These are phyloP conservation scores for Maudiozyma saulgeensis DNA, from an alignment of 805 yeast species.

Conservation along the genomic window DNA sequence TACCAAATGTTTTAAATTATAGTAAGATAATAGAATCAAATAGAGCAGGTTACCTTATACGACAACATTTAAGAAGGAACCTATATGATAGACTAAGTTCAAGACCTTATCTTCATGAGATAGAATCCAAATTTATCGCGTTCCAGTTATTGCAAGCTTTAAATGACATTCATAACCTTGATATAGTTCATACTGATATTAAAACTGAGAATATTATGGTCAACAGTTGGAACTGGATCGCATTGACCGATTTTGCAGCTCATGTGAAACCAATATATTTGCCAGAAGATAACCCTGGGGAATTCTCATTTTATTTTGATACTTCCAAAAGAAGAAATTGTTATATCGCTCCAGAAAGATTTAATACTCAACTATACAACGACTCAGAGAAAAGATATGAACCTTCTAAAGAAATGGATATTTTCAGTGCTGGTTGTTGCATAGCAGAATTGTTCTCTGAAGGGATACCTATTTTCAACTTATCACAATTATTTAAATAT, in stretches of 20 bases:
- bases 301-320: slow-evolving; percentile 85
- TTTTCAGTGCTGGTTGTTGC: slow-evolving; percentile 77
- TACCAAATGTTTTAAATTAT: slow-evolving; percentile 63
- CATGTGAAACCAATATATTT: slow-evolving; percentile 67
- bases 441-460: slow-evolving; percentile 83
- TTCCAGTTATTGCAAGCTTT: slow-evolving; percentile 68
- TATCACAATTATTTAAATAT: slow-evolving; percentile 80
- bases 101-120: slow-evolving; percentile 73
- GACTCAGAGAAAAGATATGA: slow-evolving; percentile 5
- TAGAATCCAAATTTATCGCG: slow-evolving; percentile 77
- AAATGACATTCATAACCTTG: slow-evolving; percentile 49
- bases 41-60: slow-evolving; percentile 80
- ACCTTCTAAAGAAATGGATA: slow-evolving; percentile 62
- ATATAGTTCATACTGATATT: slow-evolving; percentile 79
- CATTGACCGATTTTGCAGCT: slow-evolving; percentile 73
- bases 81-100: slow-evolving; percentile 81
- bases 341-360: slow-evolving; percentile 91
- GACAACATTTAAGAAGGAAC: slow-evolving; percentile 72
- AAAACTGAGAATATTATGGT: slow-evolving; percentile 83
- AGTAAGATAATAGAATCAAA: slow-evolving; percentile 73
- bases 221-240: slow-evolving; percentile 82
- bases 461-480: slow-evolving; percentile 76
- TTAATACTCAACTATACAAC: slow-evolving; percentile 28
- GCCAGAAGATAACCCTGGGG: slow-evolving; percentile 91
- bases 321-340: slow-evolving; percentile 80